phyloP scores from a whole-genome alignment of 768 basidiomycete species.

The Brasilioporus rufonigricans region DNA sequence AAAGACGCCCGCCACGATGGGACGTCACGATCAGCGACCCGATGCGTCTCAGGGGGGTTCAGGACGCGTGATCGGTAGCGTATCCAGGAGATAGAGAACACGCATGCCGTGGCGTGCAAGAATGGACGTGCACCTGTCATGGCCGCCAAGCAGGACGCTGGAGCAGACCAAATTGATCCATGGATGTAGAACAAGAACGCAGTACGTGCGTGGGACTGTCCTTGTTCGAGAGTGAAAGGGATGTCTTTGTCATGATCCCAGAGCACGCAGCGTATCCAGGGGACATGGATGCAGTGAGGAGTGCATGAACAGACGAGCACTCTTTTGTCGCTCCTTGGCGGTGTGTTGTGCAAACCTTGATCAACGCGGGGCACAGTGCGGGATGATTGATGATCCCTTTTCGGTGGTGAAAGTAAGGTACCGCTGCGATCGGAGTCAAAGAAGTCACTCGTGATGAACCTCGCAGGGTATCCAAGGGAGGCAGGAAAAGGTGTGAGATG shows the following conservation, averaged over 20 bases:
- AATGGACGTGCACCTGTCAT: not conserved
- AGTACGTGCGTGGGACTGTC: not conserved
- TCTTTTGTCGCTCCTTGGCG: not conserved
- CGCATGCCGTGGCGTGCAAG: not conserved
- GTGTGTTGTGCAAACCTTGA: not conserved
- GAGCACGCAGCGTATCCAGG: not conserved
- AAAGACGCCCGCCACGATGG: not conserved
- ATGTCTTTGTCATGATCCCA: not conserved
- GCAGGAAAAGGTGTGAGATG: not conserved
- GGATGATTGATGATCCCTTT: not conserved
- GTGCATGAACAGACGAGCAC: not conserved
- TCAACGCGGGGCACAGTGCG: not conserved
- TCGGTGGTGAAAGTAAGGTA: not conserved
- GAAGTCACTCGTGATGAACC: not conserved
- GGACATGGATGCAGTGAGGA: not conserved
- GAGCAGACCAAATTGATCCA: not conserved
- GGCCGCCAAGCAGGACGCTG: not conserved
- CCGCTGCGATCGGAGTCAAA: not conserved
- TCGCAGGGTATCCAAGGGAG: not conserved
- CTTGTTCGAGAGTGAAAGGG: not conserved
- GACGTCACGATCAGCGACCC: not conserved
- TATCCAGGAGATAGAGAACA: not conserved
- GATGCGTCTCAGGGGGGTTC: not conserved
- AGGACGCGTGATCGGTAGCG: not conserved
- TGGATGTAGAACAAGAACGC: too few species aligned